These are phyloP conservation scores for Fusarium pseudocircinatum DNA, from an alignment of 2,329 filamentous ascomycete species.

Conservation along the genomic window DNA sequence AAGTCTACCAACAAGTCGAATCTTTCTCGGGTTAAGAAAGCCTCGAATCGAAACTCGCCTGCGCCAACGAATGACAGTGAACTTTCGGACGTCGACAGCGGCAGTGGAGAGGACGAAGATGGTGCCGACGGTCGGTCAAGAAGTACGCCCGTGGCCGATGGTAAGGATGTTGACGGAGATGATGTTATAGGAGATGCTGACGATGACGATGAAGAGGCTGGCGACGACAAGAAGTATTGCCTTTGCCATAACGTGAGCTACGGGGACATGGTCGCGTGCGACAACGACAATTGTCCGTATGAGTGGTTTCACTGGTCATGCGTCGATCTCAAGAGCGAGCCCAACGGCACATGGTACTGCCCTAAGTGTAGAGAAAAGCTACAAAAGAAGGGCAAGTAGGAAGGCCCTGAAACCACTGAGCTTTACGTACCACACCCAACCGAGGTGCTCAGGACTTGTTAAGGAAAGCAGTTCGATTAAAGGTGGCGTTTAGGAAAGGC, in stretches of 20 bases:
- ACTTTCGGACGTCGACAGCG: constrained; percentile 69
- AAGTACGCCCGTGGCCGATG: constrained; percentile 47
- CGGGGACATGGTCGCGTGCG: constrained; percentile 89
- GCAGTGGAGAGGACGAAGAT: constrained; percentile 63
- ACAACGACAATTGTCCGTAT: constrained; percentile 81
- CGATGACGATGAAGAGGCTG: constrained; percentile 73
- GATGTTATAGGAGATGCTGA: constrained; percentile 65
- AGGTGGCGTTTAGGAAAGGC: constrained; percentile 24
- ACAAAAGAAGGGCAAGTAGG: constrained; percentile 53
- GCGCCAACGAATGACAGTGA: constrained; percentile 72
- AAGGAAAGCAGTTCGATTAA: not conserved
- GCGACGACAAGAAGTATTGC: constrained; percentile 84
- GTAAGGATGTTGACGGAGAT: constrained; percentile 57
- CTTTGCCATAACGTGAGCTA: constrained; percentile 85
- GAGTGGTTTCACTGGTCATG: constrained; percentile 92
- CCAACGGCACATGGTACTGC: constrained; percentile 74
- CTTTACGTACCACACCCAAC: not conserved
- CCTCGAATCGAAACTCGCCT: constrained; percentile 66
- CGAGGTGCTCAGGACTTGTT: not conserved
- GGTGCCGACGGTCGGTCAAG: constrained; percentile 46
- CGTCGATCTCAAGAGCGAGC: constrained; percentile 74
- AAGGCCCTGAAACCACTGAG: not conserved
- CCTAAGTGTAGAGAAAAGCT: constrained; percentile 67
- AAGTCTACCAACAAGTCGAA: constrained; percentile 67
- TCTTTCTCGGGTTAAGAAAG: constrained; percentile 70